Evolutionary conservation across 2,329 filamentous ascomycete genomes (phyloP).

Genomic region (Ophidiomyces ophidiicola): DNA sequence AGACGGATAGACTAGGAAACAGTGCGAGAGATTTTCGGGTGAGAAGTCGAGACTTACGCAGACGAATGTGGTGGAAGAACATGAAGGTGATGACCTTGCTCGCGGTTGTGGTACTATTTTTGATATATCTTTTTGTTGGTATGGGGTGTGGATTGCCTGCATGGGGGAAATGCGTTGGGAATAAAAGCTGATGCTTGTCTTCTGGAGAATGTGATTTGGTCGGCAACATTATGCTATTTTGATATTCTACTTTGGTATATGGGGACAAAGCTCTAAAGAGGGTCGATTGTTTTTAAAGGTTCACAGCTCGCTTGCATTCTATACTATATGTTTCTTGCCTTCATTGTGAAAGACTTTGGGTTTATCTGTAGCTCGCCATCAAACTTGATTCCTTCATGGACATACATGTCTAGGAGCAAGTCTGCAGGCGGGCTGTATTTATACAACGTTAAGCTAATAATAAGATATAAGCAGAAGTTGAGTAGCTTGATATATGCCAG

Average conservation of each 20-base stretch:
- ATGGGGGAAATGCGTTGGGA: slow-evolving; percentile 35
- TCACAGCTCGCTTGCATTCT: no score
- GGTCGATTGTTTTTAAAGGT: no score
- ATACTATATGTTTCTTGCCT: no score
- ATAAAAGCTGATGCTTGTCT: neutral
- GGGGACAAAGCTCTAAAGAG: no score
- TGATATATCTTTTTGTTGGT: slow-evolving; percentile 59
- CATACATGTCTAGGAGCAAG: slow-evolving; percentile 19
- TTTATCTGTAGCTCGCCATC: slow-evolving; percentile 29
- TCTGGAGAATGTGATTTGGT: neutral
- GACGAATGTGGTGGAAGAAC: slow-evolving; percentile 99
- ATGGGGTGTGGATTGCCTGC: slow-evolving; percentile 59
- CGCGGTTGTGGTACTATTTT: slow-evolving; percentile 54
- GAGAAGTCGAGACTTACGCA: slow-evolving; percentile 69
- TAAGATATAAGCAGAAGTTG: slow-evolving; percentile 8
- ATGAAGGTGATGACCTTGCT: slow-evolving; percentile 82
- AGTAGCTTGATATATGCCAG: slow-evolving; percentile 64
- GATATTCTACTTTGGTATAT: slow-evolving; percentile 4
- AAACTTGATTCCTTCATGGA: slow-evolving; percentile 30
- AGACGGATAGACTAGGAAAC: slow-evolving; percentile 83
- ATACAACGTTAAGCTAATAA: slow-evolving; percentile 9
- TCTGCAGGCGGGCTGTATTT: slow-evolving; percentile 30
- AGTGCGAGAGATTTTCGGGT: slow-evolving; percentile 85
- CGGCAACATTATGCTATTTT: no score
- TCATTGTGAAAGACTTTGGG: neutral